Conservation (phyloP, 2,329 filamentous ascomycete species). For the Aspergillus costaricaensis region DNA sequence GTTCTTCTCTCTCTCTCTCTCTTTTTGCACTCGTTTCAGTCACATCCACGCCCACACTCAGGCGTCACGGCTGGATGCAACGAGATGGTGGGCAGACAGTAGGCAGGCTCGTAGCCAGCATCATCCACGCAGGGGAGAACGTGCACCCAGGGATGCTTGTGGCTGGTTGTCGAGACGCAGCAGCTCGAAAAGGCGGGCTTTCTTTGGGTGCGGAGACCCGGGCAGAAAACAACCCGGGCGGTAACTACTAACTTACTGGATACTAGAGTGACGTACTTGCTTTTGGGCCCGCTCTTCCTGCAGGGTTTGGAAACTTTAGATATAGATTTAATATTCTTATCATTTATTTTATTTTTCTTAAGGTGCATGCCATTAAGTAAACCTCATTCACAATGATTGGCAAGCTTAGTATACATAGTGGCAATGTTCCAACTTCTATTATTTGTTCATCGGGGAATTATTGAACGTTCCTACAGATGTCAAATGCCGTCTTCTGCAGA, state of each 20-base stretch:
- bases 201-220: not conserved
- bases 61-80: not conserved
- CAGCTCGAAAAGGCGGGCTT: constrained; percentile 1
- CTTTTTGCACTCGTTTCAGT: not conserved
- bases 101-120: constrained; percentile 9
- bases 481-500: too few relatives aligned
- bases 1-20: not conserved
- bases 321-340: too few relatives aligned
- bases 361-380: too few relatives aligned
- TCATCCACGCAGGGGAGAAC: constrained; percentile 17
- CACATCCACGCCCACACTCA: not conserved
- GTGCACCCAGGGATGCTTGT: constrained; percentile 18
- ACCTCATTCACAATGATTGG: too few relatives aligned
- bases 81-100: not conserved
- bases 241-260: not conserved
- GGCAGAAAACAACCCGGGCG: not conserved
- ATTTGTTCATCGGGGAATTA: too few relatives aligned
- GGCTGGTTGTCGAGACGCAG: constrained; percentile 15
- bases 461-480: too few relatives aligned
- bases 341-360: too few relatives aligned
- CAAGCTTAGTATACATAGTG: too few relatives aligned
- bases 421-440: too few relatives aligned
- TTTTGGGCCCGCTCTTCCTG: too few relatives aligned
- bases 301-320: too few relatives aligned
- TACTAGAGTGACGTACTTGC: too few relatives aligned